Percentiles rank a stretch among this genome's conserved stretches.
Conservation (phyloP, 768 basidiomycete species). For the Agaricus sinodeliciosus region DNA sequence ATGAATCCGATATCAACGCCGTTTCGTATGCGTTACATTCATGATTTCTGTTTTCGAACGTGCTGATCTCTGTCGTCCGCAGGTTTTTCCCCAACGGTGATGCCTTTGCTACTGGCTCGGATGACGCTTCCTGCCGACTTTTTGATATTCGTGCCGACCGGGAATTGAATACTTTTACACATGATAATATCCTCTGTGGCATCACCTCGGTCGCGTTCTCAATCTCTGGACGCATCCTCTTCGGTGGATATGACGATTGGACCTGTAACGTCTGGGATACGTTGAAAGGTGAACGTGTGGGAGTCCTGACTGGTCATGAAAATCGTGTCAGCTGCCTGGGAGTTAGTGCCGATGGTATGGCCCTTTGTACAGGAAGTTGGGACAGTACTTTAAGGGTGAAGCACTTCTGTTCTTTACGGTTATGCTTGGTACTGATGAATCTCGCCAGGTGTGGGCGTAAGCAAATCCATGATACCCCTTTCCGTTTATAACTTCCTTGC, state of each 20-base stretch:
- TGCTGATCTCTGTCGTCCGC: slow-evolving; percentile 13
- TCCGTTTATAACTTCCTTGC: slow-evolving; percentile 1
- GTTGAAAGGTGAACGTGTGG: slow-evolving; percentile 95
- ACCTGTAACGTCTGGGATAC: slow-evolving; percentile 99
- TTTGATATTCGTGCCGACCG: slow-evolving; percentile 98
- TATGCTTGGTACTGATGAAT: slow-evolving; percentile 4
- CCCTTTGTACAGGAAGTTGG: slow-evolving; percentile 97
- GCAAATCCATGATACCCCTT: slow-evolving; percentile 11
- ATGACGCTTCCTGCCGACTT: slow-evolving; percentile 96
- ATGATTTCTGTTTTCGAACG: slow-evolving; percentile 9
- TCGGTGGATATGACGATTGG: slow-evolving; percentile 99
- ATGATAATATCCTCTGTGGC: slow-evolving; percentile 98
- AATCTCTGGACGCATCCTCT: slow-evolving; percentile 92
- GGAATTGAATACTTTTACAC: slow-evolving; percentile 93
- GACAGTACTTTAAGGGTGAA: slow-evolving; percentile 92
- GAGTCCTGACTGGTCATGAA: slow-evolving; percentile 96
- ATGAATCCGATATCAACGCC: slow-evolving; percentile 98
- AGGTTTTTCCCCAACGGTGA: slow-evolving; percentile 99
- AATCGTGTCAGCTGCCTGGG: slow-evolving; percentile 97
- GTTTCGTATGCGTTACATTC: slow-evolving; percentile 67
- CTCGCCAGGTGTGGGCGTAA: slow-evolving; percentile 78
- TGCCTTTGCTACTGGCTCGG: slow-evolving; percentile 97
- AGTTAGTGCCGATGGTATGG: slow-evolving; percentile 95
- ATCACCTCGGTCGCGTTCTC: slow-evolving; percentile 99
- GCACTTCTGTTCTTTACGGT: slow-evolving; percentile 12